phyloP scores from a whole-genome alignment of 495 filamentous ascomycete species.

The Annulohypoxylon maeteangense region DNA sequence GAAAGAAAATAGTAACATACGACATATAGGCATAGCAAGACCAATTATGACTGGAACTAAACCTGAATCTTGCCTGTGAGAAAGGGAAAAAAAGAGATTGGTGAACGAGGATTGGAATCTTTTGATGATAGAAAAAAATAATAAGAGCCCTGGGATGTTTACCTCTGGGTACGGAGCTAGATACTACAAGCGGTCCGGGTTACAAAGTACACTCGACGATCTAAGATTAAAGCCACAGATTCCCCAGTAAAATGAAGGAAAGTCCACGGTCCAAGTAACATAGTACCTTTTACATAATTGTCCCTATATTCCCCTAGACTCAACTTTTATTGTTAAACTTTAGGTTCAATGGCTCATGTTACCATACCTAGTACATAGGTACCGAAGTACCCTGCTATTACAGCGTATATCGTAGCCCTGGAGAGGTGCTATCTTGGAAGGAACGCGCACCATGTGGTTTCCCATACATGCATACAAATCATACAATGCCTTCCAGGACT shows the following conservation, averaged over 20 bases:
- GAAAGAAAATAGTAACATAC: conserved; percentile 31
- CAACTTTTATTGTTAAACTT: not conserved
- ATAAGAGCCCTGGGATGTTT: conserved; percentile 40
- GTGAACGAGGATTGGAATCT: conserved; percentile 38
- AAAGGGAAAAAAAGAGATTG: conserved; percentile 35
- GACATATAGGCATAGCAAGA: conserved; percentile 34
- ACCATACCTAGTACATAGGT: too few species aligned
- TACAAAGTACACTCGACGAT: conserved; percentile 29
- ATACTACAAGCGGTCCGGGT: conserved; percentile 37
- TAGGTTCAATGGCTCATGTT: not conserved
- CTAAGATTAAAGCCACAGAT: conserved; percentile 45
- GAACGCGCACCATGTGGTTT: conserved; percentile 27
- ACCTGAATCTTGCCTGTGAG: conserved; percentile 35
- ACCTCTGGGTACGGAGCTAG: conserved; percentile 38
- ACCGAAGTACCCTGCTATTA: not conserved
- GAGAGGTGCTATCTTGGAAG: conserved; percentile 24
- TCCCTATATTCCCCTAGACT: not conserved
- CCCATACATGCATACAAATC: not conserved
- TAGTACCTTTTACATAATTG: not conserved
- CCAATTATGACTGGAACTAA: conserved; percentile 39
- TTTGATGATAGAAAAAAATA: conserved; percentile 34
- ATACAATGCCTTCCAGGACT: not conserved
- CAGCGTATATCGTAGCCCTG: too few species aligned
- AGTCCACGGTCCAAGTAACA: not conserved
- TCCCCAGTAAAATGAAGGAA: conserved; percentile 41